Base-by-base conservation (phyloP, 108 stramenopile genomes). In the Pseudonitzschia pungens region DNA sequence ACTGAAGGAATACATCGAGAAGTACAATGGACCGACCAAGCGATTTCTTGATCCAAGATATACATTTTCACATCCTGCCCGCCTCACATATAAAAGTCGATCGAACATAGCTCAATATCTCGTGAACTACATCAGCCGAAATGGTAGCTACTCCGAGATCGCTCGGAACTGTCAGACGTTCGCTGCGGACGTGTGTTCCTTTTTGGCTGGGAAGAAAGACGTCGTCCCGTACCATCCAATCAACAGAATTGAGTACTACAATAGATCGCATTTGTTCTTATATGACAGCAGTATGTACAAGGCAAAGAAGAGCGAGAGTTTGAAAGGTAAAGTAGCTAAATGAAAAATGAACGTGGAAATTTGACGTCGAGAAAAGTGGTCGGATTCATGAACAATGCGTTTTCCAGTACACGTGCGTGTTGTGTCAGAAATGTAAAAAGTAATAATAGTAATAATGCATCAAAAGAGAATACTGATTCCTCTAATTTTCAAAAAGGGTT, bases 121-220 rank as follows among this genome's bases (percentile, higher is more conserved):
- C 32, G 48, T 83, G 71, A 91, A 88, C 72, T 91, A 88, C 74
- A 83, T 88, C 44, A 42, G 72, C 26, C 77, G 86, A 11, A 85
- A 88, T 65, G 44, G 66, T 16, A 63, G 71, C 22, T 91, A 91
- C 68, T 77, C 74, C 2, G 90, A 91, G 65, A 43, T 87, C n/a
- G 72, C 57, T 63, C 76, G 82, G n/a, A 87, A 87, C 41, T 87
- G 86, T 72, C 90, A 91, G 70, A 88, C 87, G 10, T 81, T 91
- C 54, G 82, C 86, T 36, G 89, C 89, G 4, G 89, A 91, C 74
- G 55, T 86, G 18, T 87, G 84, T 67, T 53, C 79, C 62, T 86
- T 91, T 60, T 65, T 91, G 56, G 80, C 77, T 16, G 89, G 89
- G 15, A 87, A 87, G 77, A 84, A 80, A 57, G 77, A 75, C 53